phyloP scores from a whole-genome alignment of 1,284 basidiomycete species.

The Coniferiporia weirii region DNA sequence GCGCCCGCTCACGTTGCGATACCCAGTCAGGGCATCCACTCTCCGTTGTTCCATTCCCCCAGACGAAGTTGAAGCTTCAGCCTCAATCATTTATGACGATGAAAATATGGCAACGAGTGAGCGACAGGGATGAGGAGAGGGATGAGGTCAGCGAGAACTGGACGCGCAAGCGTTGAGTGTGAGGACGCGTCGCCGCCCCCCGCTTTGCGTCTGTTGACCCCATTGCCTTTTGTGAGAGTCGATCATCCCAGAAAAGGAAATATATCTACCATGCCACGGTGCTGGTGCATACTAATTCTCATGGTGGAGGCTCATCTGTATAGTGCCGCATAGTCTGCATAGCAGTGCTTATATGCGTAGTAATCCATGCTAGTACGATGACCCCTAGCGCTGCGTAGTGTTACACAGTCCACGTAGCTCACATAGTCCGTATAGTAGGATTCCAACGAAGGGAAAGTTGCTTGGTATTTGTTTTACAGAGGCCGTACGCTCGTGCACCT shows the following conservation, averaged over 20 bases:
- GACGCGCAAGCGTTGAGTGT: not conserved
- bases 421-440: too few species aligned
- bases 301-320: not conserved
- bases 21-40: conserved; percentile 59
- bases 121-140: not conserved
- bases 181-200: not conserved
- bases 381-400: too few species aligned
- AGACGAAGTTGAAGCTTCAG: conserved; percentile 24
- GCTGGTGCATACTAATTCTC: not conserved
- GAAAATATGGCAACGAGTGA: not conserved
- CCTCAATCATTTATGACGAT: conserved; percentile 3
- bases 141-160: not conserved
- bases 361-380: too few species aligned
- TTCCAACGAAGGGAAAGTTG: too few species aligned
- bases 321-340: not conserved
- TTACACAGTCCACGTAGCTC: too few species aligned
- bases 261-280: not conserved
- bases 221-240: not conserved
- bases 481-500: too few species aligned
- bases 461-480: too few species aligned
- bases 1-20: conserved; percentile 49
- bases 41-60: conserved; percentile 47
- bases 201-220: not conserved
- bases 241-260: not conserved
- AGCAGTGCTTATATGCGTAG: too few species aligned